These are phyloP conservation scores for Trapa bicornis DNA, from an alignment of 345 rosid species.

Conservation along the genomic window DNA sequence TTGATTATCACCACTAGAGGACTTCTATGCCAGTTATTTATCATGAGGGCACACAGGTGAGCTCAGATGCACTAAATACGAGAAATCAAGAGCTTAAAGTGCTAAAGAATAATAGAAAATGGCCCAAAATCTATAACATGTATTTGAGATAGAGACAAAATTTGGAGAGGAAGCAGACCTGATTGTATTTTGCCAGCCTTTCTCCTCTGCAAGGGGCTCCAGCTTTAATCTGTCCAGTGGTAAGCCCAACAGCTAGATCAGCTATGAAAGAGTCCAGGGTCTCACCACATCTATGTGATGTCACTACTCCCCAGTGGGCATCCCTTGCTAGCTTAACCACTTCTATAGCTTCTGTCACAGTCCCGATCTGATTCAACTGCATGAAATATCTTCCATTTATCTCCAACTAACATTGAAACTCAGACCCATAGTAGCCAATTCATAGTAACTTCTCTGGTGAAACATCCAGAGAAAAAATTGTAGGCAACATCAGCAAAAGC, in stretches of 20 bases:
- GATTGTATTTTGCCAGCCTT: constrained; percentile 83
- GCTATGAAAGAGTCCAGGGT: constrained; percentile 84
- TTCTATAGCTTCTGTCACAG: constrained; percentile 90
- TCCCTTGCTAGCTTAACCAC: constrained; percentile 90
- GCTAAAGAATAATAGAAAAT: not conserved
- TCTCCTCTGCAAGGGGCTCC: constrained; percentile 99
- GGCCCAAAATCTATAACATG: not conserved
- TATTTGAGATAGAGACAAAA: too few species aligned
- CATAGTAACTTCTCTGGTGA: not conserved
- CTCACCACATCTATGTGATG: constrained; percentile 88
- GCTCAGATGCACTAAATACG: not conserved
- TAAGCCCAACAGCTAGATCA: constrained; percentile 81
- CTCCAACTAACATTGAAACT: not conserved
- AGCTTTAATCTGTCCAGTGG: constrained; percentile 75
- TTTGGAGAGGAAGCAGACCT: constrained; percentile 35
- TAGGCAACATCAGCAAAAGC: constrained; percentile 4
- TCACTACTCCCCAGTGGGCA: constrained; percentile 83
- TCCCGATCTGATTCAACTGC: constrained; percentile 92
- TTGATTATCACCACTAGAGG: not conserved
- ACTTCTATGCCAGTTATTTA: not conserved
- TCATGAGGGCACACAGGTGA: not conserved
- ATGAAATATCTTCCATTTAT: not conserved
- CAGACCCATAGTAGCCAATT: not conserved
- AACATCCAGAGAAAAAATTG: not conserved
- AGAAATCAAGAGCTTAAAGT: not conserved